phyloP scores from a whole-genome alignment of 169 alveolate species.

The Condylostoma magnum region DNA sequence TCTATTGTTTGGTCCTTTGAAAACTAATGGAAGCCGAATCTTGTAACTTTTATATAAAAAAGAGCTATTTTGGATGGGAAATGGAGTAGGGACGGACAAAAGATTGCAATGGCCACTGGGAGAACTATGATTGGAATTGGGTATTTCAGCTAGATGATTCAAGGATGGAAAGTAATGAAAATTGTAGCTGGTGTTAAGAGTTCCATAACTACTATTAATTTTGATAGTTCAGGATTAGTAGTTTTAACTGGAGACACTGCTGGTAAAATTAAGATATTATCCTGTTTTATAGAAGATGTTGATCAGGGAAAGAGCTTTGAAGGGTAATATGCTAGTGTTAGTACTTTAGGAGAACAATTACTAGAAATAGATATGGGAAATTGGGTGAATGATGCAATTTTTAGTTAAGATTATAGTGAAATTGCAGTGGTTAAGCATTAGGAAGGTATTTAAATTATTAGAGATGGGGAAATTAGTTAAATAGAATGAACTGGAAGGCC shows the following conservation, averaged over 20 bases:
- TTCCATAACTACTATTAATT: conserved; percentile 22
- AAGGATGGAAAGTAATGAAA: conserved; percentile 22
- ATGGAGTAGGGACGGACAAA: conserved; percentile 25
- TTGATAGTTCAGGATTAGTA: conserved; percentile 26
- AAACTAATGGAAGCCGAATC: conserved; percentile 20
- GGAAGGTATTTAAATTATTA: neutral
- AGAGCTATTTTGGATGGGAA: conserved; percentile 25
- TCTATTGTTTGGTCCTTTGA: conserved; percentile 24
- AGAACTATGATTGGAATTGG: conserved; percentile 23
- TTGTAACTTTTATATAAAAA: conserved; percentile 12
- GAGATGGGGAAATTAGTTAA: neutral
- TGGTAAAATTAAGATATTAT: neutral
- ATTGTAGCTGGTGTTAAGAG: neutral
- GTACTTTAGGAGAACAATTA: conserved; percentile 21
- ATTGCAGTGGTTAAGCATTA: conserved; percentile 16
- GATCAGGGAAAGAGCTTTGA: neutral
- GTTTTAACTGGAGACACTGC: conserved; percentile 28
- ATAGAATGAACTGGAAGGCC: neutral
- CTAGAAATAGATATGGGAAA: neutral
- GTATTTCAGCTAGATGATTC: neutral
- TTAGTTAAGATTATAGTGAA: conserved; percentile 10
- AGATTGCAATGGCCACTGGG: conserved; percentile 25
- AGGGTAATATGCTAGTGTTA: neutral
- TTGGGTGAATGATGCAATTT: conserved; percentile 21
- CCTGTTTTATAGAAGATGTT: conserved; percentile 17